Base-by-base conservation (phyloP, 2,329 filamentous ascomycete genomes). In the Raffaelea ambrosiae region DNA sequence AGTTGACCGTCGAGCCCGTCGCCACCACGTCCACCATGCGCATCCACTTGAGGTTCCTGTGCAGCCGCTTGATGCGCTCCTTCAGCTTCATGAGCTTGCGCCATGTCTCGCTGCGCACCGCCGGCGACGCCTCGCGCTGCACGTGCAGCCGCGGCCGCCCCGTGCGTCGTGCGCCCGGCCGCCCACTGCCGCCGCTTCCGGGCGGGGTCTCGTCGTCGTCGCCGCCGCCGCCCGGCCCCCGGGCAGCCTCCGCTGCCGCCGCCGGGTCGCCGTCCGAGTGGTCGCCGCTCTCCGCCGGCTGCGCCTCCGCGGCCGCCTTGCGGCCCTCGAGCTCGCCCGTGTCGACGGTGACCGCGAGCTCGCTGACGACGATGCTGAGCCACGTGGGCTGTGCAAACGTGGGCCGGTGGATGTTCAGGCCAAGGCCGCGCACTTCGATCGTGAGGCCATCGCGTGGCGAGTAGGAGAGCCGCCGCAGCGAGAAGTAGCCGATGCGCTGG, bases 351-450 rank as follows among this genome's bases (percentile, higher is more conserved):
- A 98, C 75, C 44, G 83, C 86, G 44, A 96, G 72, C 61, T 96
- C 93, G 58, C 81, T 87, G 51, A 98, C 68, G 9, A 93, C 86
- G 44, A 98, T 74, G 63, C 90, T 97, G 58, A 95, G 72, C 89
- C 91, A 97, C 53, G 94, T 97, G 40, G 93, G 93, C 64, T 97
- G 89, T 42, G 91, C 88, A 66, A 98, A 97, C 5, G 93, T 97
- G 13, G 93, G 93, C 4, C 90, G 83, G 67, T 98, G 93, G 53
- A 97, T 67, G 49, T 87, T 85, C 58, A 98, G 74, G 40, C 93
- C 89, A 46, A 98, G 74, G 44, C 90, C 88, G 44, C 93, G 83
- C 48, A 98, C 83, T 64, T 95, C 88, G 64, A 98, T 81, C 59
- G 85, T 85, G 59, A 95, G 72, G 57, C 93, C 93, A 77, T 95